A percentile compares a stretch with the other conserved stretches of the same genome.
Conservation (phyloP, 768 basidiomycete genomes). For the Hericium erinaceus region DNA sequence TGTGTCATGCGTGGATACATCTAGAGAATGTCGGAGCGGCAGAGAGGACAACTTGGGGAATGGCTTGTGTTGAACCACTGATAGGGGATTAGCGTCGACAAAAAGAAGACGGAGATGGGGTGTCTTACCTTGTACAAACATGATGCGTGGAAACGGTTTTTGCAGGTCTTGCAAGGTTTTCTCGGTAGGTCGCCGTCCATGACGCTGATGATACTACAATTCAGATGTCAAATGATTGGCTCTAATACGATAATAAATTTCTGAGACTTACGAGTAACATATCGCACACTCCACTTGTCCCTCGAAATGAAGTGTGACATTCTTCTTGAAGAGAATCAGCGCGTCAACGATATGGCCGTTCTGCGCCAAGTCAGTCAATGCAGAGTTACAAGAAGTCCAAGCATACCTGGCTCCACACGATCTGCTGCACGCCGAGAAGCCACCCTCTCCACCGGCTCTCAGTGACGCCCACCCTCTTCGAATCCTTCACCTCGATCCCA, state of each 20-base stretch:
- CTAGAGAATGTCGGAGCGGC: constrained; percentile 73
- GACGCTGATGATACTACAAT: constrained; percentile 74
- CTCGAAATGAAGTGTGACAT: constrained; percentile 87
- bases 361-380: constrained; percentile 28
- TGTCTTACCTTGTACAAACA: constrained; percentile 77
- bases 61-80: constrained; percentile 90
- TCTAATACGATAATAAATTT: neutral
- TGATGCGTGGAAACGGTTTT: constrained; percentile 86
- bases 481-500: constrained; percentile 79
- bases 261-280: constrained; percentile 70
- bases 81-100: neutral
- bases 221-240: neutral
- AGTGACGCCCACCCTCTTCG: constrained; percentile 76
- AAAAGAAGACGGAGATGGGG: neutral
- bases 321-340: constrained; percentile 84
- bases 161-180: constrained; percentile 90
- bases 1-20: neutral
- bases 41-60: constrained; percentile 85
- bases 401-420: constrained; percentile 77
- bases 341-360: constrained; percentile 89
- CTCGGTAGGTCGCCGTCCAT: constrained; percentile 82
- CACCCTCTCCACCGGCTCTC: constrained; percentile 90
- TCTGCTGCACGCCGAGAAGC: constrained; percentile 88
- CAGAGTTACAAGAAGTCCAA: neutral
- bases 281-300: constrained; percentile 96